Evolutionary conservation across 805 yeast genomes (phyloP).

Genomic region (Kuraishia borneana): DNA sequence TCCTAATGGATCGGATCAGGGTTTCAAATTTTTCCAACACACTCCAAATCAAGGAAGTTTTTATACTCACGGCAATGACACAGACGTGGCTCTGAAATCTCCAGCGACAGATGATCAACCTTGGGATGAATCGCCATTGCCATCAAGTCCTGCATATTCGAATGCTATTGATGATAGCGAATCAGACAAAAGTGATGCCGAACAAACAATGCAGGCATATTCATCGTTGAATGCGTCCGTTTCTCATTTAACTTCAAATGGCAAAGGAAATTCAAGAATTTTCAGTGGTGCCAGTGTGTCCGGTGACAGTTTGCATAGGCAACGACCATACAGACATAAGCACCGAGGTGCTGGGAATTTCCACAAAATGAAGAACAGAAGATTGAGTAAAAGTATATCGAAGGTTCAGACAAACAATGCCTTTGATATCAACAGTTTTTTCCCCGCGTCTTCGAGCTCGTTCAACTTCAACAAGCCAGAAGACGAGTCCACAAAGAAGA

Average conservation of each 20-base stretch:
- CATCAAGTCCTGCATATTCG: too few relatives aligned
- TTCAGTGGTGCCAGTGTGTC: background rate
- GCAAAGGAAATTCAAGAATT: background rate
- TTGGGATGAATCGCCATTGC: too few relatives aligned
- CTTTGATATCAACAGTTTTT: background rate
- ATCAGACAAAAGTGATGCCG: slow-evolving; percentile 16
- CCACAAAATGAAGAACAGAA: slow-evolving; percentile 26
- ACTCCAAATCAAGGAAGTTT: background rate
- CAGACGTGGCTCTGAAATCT: background rate
- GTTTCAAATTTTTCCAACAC: slow-evolving; percentile 1
- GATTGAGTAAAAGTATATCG: slow-evolving; percentile 34
- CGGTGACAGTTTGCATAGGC: background rate
- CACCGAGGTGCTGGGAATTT: slow-evolving; percentile 1
- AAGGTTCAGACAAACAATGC: background rate
- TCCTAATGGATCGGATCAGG: background rate
- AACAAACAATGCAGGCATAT: slow-evolving; percentile 17
- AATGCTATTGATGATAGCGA: slow-evolving; percentile 2
- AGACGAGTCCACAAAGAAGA: slow-evolving; percentile 1
- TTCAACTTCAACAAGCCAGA: slow-evolving; percentile 3
- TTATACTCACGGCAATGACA: background rate
- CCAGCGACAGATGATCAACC: too few relatives aligned
- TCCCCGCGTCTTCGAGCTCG: background rate
- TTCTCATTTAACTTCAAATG: background rate
- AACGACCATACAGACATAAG: background rate
- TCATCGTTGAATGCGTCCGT: slow-evolving; percentile 6